Percentiles rank a stretch among this genome's conserved stretches.
Evolutionary conservation across 768 basidiomycete genomes (phyloP).

Genomic region (Lepiota brunneoincarnata): DNA sequence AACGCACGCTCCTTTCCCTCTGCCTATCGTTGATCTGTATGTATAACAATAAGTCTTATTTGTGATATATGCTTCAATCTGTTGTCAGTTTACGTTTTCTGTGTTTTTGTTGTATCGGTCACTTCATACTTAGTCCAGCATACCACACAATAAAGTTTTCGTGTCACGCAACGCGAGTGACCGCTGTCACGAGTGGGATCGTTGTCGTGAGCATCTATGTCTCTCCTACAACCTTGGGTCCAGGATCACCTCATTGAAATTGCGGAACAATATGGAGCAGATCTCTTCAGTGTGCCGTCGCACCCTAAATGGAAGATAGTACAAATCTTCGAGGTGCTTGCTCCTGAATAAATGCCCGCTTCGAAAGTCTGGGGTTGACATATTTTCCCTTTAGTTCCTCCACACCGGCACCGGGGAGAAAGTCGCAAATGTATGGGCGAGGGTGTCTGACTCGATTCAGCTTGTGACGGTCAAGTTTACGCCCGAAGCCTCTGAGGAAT

Average conservation of each 20-base stretch:
- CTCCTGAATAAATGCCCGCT: constrained; percentile 3
- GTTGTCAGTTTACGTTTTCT: not conserved
- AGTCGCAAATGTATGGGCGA: constrained; percentile 56
- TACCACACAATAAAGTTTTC: constrained; percentile 4
- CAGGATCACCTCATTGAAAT: constrained; percentile 44
- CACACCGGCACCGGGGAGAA: constrained; percentile 39
- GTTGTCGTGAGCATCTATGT: constrained; percentile 1
- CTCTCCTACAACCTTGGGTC: constrained; percentile 52
- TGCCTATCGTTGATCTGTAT: not conserved
- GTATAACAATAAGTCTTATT: constrained; percentile 10
- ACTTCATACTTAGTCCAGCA: no score
- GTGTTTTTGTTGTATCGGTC: not conserved
- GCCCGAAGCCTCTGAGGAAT: constrained; percentile 45
- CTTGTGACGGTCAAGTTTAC: constrained; percentile 54
- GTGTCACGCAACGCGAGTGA: constrained; percentile 11
- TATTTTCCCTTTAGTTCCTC: constrained; percentile 43
- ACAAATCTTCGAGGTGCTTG: constrained; percentile 54
- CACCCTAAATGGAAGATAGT: constrained; percentile 44
- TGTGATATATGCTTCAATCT: constrained; percentile 6
- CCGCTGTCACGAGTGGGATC: not conserved
- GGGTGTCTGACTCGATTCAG: constrained; percentile 55
- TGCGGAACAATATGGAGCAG: constrained; percentile 51
- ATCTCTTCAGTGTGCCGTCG: constrained; percentile 32
- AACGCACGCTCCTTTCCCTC: constrained; percentile 7
- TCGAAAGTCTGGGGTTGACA: not conserved